Evolutionary conservation across 2,329 filamentous ascomycete species (phyloP).

Genomic region (Penicillium sp.): DNA sequence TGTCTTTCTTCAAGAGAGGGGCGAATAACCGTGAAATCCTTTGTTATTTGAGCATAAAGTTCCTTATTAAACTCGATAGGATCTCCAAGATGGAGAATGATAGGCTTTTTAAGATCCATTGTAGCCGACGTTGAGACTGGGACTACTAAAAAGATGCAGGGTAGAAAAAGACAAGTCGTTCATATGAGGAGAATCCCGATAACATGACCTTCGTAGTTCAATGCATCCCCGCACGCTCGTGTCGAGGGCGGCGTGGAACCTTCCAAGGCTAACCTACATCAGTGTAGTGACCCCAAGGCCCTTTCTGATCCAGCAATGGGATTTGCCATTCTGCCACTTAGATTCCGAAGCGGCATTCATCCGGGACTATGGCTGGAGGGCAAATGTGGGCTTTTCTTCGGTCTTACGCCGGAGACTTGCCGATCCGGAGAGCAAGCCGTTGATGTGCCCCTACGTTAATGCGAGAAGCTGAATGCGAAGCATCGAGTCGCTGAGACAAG

Average conservation of each 20-base stretch:
- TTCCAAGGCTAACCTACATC: neutral
- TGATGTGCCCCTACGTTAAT: neutral
- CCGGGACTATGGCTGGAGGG: constrained; percentile 1
- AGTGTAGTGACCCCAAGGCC: neutral
- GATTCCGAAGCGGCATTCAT: neutral
- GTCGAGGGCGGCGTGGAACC: too few species aligned
- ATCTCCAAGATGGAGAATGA: constrained; percentile 9
- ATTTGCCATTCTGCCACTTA: neutral
- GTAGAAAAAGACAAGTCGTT: too few species aligned
- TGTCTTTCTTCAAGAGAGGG: constrained; percentile 5
- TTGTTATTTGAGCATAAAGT: constrained; percentile 2
- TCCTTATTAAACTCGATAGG: constrained; percentile 10
- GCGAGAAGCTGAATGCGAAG: too few species aligned
- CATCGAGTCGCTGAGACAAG: too few species aligned
- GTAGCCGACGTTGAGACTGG: neutral
- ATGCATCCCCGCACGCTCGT: neutral
- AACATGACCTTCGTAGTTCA: neutral
- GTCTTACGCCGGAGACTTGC: constrained; percentile 5
- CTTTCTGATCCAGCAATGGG: neutral
- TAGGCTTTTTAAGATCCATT: constrained; percentile 6
- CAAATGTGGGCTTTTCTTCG: constrained; percentile 5
- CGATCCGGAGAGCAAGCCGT: constrained; percentile 4
- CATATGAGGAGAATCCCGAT: neutral
- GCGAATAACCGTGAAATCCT: constrained; percentile 3
- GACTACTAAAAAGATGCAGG: too few species aligned